Evolutionary conservation across 495 filamentous ascomycete species (phyloP).

Genomic region (Xylaria flabelliformis): DNA sequence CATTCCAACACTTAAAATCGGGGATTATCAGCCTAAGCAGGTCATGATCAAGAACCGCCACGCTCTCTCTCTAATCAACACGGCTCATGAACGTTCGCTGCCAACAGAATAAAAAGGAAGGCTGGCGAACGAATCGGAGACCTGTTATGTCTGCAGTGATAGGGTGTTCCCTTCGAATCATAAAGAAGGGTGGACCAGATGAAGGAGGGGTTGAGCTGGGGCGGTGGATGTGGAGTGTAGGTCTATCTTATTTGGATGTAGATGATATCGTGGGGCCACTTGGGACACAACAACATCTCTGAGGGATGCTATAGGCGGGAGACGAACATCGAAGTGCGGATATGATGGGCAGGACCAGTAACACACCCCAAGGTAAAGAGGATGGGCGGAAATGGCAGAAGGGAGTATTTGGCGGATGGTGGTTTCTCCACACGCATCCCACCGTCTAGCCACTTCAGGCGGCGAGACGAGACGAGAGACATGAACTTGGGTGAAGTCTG

Average conservation of each 20-base stretch:
- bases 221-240: conserved; percentile 46
- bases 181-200: conserved; percentile 38
- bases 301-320: conserved; percentile 25
- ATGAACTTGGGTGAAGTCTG: conserved; percentile 2
- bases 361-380: conserved; percentile 32
- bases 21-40: conserved; percentile 24
- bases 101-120: conserved; percentile 25
- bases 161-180: conserved; percentile 38
- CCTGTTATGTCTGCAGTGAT: conserved; percentile 40
- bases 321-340: conserved; percentile 23
- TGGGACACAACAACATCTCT: conserved; percentile 32
- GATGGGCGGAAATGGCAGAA: conserved; percentile 40
- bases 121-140: conserved; percentile 31
- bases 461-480: conserved; percentile 17
- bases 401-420: conserved; percentile 27
- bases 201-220: conserved; percentile 43
- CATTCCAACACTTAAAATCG: conserved; percentile 30
- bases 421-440: conserved; percentile 40
- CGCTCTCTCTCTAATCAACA: conserved; percentile 22
- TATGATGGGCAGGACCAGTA: conserved; percentile 39
- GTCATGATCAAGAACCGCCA: conserved; percentile 29
- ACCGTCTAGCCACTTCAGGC: conserved; percentile 31
- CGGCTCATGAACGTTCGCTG: conserved; percentile 26
- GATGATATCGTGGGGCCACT: conserved; percentile 46
- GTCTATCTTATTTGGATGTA: conserved; percentile 43